Evolutionary conservation across 2,329 filamentous ascomycete genomes (phyloP).

Genomic region (Cladosporium colombiae): DNA sequence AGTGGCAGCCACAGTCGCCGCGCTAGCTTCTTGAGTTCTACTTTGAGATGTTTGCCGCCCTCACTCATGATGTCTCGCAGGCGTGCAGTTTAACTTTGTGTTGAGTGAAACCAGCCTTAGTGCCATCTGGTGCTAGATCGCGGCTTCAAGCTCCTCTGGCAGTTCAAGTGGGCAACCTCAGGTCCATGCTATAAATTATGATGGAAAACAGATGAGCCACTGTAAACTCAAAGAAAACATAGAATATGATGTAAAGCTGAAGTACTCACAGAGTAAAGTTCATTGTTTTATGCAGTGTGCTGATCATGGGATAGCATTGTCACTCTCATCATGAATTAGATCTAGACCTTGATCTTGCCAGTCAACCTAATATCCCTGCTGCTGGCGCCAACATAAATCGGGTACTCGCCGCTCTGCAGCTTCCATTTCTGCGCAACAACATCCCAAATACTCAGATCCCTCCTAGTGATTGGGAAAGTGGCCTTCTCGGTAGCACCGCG

Average conservation of each 20-base stretch:
- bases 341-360: slow-evolving; percentile 2
- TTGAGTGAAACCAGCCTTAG: background rate
- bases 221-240: background rate
- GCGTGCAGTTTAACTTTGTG: background rate
- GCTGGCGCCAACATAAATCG: slow-evolving; percentile 15
- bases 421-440: slow-evolving; percentile 45
- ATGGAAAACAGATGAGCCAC: background rate
- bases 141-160: background rate
- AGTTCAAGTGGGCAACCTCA: background rate
- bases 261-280: background rate
- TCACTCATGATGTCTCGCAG: background rate
- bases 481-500: slow-evolving; percentile 31
- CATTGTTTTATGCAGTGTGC: background rate
- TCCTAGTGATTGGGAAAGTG: slow-evolving; percentile 41
- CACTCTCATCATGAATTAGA: background rate
- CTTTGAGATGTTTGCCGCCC: background rate
- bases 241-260: background rate
- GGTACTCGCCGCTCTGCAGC: slow-evolving; percentile 19
- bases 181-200: background rate
- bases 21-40: background rate
- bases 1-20: background rate
- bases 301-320: background rate
- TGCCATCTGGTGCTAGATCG: background rate
- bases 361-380: slow-evolving; percentile 17
- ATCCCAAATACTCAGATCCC: slow-evolving; percentile 49